phyloP scores from a whole-genome alignment of 345 rosid genomes.

The Eucalyptus camaldulensis region DNA sequence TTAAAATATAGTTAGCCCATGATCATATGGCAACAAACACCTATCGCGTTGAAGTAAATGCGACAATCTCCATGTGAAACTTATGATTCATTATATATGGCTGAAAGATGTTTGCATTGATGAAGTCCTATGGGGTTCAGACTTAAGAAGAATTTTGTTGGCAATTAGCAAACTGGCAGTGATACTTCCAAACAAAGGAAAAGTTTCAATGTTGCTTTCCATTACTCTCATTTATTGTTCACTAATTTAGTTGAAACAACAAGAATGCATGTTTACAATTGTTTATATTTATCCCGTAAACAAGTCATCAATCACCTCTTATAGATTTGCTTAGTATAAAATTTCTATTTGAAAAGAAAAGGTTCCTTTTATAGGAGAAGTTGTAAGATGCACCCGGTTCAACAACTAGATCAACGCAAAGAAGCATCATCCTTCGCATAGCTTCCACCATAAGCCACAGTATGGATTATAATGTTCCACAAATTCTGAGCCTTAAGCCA shows the following conservation, averaged over 20 bases:
- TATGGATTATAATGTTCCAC: not conserved
- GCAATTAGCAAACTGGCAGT: not conserved
- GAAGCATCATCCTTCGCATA: not conserved
- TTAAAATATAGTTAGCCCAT: not conserved
- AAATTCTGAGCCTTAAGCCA: not conserved
- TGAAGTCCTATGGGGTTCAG: not conserved
- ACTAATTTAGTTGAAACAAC: not conserved
- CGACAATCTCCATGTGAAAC: not conserved
- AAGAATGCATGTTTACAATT: not conserved
- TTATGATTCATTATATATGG: not conserved
- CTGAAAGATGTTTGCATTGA: not conserved
- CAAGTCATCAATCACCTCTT: not conserved
- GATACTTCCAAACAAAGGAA: not conserved
- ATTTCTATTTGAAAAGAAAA: not conserved
- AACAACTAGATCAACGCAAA: not conserved
- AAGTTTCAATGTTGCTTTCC: not conserved
- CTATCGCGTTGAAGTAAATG: not conserved
- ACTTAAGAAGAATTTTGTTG: not conserved
- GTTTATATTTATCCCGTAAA: not conserved
- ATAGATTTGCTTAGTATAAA: not conserved
- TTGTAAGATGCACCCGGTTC: not conserved
- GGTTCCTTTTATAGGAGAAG: not conserved
- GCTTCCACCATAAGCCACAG: not conserved
- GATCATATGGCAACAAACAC: not conserved
- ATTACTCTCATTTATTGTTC: not conserved